These are phyloP conservation scores for Dalbergia oliveri DNA, from an alignment of 306 rosid genomes.

Conservation along the genomic window DNA sequence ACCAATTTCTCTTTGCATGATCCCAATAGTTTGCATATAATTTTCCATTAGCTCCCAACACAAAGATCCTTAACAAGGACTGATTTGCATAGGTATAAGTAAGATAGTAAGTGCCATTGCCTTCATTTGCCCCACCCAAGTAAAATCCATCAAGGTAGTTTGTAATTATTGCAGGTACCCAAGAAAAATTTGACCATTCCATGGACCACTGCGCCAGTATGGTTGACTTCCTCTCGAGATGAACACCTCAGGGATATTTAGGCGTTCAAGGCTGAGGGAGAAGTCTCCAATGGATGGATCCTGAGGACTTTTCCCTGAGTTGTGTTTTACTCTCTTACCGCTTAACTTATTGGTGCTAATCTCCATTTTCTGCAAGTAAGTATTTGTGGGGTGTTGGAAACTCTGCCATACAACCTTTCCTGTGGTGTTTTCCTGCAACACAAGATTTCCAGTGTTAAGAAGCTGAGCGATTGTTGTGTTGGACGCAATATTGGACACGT, in stretches of 20 bases:
- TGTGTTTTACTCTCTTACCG: background rate
- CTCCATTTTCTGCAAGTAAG: conserved; percentile 36
- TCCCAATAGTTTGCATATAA: background rate
- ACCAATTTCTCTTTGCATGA: background rate
- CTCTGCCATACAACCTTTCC: conserved; percentile 46
- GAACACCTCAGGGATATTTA: conserved; percentile 8
- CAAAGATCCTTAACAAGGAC: background rate
- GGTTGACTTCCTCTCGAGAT: conserved; percentile 16
- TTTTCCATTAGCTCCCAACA: background rate
- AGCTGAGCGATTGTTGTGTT: conserved; percentile 27
- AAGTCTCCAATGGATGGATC: conserved; percentile 51
- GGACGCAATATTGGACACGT: conserved; percentile 19
- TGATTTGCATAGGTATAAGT: background rate
- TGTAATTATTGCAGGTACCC: conserved; percentile 19
- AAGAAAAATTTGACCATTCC: conserved; percentile 41
- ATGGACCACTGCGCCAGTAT: conserved; percentile 47
- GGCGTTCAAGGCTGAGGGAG: conserved; percentile 24
- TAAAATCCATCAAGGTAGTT: conserved; percentile 6
- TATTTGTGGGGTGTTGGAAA: conserved; percentile 44
- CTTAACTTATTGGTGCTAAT: background rate
- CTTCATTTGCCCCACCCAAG: background rate
- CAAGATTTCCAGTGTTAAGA: conserved; percentile 43
- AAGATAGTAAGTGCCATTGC: conserved; percentile 9
- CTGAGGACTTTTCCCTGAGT: background rate
- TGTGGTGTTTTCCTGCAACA: conserved; percentile 29